Percentiles rank a stretch among this genome's conserved stretches.
These are phyloP conservation scores for Hanseniaspora taiwanica DNA, from an alignment of 805 yeast genomes.

Conservation along the genomic window DNA sequence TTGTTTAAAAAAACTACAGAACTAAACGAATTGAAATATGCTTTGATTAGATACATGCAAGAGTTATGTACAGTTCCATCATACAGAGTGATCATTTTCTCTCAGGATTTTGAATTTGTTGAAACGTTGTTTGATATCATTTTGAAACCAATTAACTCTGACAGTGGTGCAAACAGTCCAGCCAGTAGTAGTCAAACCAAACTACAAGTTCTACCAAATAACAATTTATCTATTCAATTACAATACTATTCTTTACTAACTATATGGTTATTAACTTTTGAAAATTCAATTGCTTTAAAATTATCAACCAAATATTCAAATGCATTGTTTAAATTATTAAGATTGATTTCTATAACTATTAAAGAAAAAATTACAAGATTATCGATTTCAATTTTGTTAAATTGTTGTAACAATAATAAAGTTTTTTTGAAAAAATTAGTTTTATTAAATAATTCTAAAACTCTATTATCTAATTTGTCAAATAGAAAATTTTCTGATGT, in stretches of 20 bases:
- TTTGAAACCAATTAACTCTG: not conserved
- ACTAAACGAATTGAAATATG: slow-evolving; percentile 8
- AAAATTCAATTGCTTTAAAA: slow-evolving; percentile 34
- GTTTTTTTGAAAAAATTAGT: slow-evolving; percentile 51
- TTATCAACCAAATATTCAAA: slow-evolving; percentile 42
- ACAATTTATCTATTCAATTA: slow-evolving; percentile 53
- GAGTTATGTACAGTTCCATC: slow-evolving; percentile 18
- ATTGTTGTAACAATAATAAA: slow-evolving; percentile 32
- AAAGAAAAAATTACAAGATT: slow-evolving; percentile 86
- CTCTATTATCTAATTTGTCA: slow-evolving; percentile 51
- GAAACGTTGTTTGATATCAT: not conserved
- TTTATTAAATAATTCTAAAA: slow-evolving; percentile 62
- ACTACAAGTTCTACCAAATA: slow-evolving; percentile 11
- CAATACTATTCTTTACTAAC: slow-evolving; percentile 68
- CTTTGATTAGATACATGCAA: slow-evolving; percentile 21
- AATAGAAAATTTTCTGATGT: slow-evolving; percentile 93
- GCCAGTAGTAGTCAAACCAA: not conserved
- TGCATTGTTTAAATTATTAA: slow-evolving; percentile 30
- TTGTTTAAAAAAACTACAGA: not conserved
- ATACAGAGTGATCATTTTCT: slow-evolving; percentile 18
- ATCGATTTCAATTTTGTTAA: slow-evolving; percentile 60
- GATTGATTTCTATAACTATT: slow-evolving; percentile 63
- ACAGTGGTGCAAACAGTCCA: not conserved
- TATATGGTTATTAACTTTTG: slow-evolving; percentile 79
- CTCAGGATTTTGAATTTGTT: slow-evolving; percentile 2